These are phyloP conservation scores for Boletus barrowsii DNA, from an alignment of 768 basidiomycete genomes.

Conservation along the genomic window DNA sequence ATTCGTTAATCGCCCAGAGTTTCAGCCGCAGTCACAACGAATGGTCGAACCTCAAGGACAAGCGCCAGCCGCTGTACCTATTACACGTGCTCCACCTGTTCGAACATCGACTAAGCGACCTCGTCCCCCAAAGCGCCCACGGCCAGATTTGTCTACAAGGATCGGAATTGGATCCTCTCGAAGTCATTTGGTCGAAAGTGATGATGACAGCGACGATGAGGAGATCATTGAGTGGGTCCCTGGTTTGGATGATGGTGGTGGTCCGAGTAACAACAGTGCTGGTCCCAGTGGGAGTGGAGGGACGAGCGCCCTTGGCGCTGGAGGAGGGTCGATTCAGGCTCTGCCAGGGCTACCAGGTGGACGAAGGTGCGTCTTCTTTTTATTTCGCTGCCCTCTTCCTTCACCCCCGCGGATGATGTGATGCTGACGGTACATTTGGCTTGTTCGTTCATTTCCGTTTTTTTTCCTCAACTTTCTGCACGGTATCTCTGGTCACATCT, in stretches of 20 bases:
- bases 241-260: slow-evolving; percentile 7
- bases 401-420: neutral
- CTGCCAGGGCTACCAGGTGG: slow-evolving; percentile 16
- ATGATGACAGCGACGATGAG: slow-evolving; percentile 32
- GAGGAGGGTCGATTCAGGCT: slow-evolving; percentile 6
- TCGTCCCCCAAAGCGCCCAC: slow-evolving; percentile 23
- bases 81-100: neutral
- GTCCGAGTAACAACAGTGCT: neutral
- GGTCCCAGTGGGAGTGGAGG: neutral
- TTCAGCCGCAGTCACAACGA: neutral
- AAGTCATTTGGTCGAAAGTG: slow-evolving; percentile 18
- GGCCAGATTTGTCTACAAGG: slow-evolving; percentile 3
- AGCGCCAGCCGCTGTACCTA: neutral
- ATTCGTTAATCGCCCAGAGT: neutral
- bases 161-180: neutral
- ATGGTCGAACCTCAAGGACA: neutral
- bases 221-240: slow-evolving; percentile 23
- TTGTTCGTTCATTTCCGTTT: neutral
- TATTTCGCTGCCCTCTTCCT: neutral
- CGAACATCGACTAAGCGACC: slow-evolving; percentile 19
- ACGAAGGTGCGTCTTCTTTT: slow-evolving; percentile 26
- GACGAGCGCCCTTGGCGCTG: neutral
- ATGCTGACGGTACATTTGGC: slow-evolving; percentile 12
- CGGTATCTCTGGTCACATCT: neutral
- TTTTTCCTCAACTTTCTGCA: neutral